Base-by-base conservation (phyloP, 169 alveolate species). In the Eimeria necatrix region DNA sequence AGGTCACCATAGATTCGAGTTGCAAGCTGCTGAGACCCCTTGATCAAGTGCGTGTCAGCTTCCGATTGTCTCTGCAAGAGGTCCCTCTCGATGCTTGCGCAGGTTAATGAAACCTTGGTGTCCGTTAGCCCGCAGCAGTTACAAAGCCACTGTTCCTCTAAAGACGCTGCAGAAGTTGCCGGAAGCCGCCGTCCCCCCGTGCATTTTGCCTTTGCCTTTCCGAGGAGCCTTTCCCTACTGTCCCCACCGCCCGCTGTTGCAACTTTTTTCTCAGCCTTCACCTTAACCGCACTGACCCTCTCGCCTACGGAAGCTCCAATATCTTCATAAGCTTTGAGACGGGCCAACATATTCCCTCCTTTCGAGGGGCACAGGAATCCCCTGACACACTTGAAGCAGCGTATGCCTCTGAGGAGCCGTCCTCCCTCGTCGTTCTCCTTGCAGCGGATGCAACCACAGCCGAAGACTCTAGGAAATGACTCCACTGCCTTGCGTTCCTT, bases 371-470 rank as follows among this genome's bases (percentile, higher is more conserved):
- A 92, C 51, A 96, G 95, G 81, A 95, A 97, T 32, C 98, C 98
- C 20, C 96, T 60, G 14, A 96, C 61, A 71, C 98, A 97, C 48
- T 83, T 94, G 14, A 95, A 96, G n/a, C 98, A 97, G 61, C 97
- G 95, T 64, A 97, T 93, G 24, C 98, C 97, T 52, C 97, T 94
- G 26, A 97, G 94, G 71, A 73, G 97, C 26, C 96, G 73, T 24
- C 96, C 95, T 70, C 96, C 96, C 85, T 97, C 98, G 46, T 97
- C 88, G 61, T 96, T 96, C 59, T 96, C 97, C 46, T 96, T 64
- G 88, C 98, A 97, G 86, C 98, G 96, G 60, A 95, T 76, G 86
- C 98, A 97, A 89, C 97, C 97, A 56, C 98, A 97, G 16, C 95
- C 94, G 74, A 97, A 97, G 49, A 97, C 96, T 12, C 97, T 83